Base-by-base conservation (phyloP, 2,329 filamentous ascomycete species). In the Xylariaceae sp. region DNA sequence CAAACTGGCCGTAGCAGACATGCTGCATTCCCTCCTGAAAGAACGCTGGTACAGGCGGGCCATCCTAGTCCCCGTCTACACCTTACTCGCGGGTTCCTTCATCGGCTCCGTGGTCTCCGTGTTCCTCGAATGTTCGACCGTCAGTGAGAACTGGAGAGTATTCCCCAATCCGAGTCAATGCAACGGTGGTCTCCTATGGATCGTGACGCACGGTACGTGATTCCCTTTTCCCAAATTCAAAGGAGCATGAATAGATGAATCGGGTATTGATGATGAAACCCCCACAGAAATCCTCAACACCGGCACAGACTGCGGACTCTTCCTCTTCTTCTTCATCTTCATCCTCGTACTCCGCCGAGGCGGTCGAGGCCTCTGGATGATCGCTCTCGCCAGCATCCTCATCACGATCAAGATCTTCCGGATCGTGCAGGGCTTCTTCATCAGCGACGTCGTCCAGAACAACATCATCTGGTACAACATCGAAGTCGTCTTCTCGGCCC, bases 41-140 rank as follows among this genome's bases (percentile, higher is more conserved):
- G 53, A 39, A 13, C 35, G 59, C 1, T 45, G 23, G 17, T 37
- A 51, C 30, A 45, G 57, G 39, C 44, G 53, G 17, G 7, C 34
- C n/a, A 3, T 60, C 8, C 10, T 61, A 6, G 51, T 53, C 37
- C 17, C 39, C 5, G 52, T 58, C 17, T 61, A 58, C 37, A 23
- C 30, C 45, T 37, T 64, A 5, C 11, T 67, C 5, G 58, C 17
- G 15, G 2, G 55, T 10, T 60, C 64, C 3, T 66, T 64, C 45
- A 1, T 56, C 30, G 62, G 55, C 9, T 56, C 64, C 4, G 52
- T 63, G 4, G 10, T 62, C 9, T 30, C 63, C 34, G 47, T 63
- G 9, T 66, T 65, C 45, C 50, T 66, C 11, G 64, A 66, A 51
- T 67, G 65, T 44, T 35, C 48, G 4, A 50, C 57, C 0, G 4